Evolutionary conservation across 2,329 filamentous ascomycete genomes (phyloP), one percentile per base, ranked within the genome.

Genomic region (Fusarium sp.): DNA sequence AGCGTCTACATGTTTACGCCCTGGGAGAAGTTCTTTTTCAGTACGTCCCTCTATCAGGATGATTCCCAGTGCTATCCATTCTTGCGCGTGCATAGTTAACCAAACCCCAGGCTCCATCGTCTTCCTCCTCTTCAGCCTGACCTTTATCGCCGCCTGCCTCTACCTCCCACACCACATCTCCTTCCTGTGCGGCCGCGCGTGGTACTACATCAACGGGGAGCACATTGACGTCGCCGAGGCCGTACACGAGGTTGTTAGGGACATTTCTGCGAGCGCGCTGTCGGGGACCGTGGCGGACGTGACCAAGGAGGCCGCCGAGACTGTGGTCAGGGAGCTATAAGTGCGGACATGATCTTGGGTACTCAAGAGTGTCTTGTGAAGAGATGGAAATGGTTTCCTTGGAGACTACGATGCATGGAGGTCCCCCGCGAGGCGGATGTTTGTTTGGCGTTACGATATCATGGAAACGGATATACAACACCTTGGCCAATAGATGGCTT

Each of bases 1-100:
- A 93, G 94, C 71, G 90, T 98, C 29, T 98, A 99, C 88, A 98
- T 99, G 94, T 93, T 98, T 79, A 98, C 95, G 41, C 93, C 95
- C 2, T 95, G 93, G 62, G 97, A 99, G 87, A 98, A 98, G 84
- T 96, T 98, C 85, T 92, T 98, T 79, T 97, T 98, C 85, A 98
- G 97, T 98, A 89, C 67, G 95, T 84, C 7, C 14, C 27, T 31
- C 59, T 57, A 33, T 35, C 31, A 18, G 6, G 14, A 22, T 16
- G 29, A 35, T 14, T 22, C 50, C 39, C n/a, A 3, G 18, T 20
- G 29, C 11, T 20, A 2, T 54, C 16, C 18, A 54, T 20, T 14
- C 29, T 20, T 37, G 33, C 35, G 29, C 13, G 20, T 31, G 18
- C 48, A 27, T 54, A 29, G 68, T 64, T 73, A 43, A 64, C 64